Conservation (phyloP, 257 asterid species). For the Solanum commersonii region DNA sequence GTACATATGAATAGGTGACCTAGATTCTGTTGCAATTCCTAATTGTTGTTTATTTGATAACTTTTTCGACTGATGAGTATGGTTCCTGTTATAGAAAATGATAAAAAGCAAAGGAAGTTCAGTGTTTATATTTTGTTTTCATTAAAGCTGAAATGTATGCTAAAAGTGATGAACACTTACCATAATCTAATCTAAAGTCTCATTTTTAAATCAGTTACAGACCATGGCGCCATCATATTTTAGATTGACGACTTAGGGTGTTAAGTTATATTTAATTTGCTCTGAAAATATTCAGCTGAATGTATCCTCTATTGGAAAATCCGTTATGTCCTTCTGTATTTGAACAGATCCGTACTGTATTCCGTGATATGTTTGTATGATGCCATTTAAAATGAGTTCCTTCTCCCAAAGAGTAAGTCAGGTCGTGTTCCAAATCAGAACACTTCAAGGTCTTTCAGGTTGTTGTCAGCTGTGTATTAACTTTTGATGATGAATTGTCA, state of each 20-base stretch:
- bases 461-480: background rate
- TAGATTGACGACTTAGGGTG: background rate
- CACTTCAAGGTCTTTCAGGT: background rate
- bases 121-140: background rate
- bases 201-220: background rate
- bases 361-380: background rate
- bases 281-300: background rate
- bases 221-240: background rate
- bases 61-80: background rate
- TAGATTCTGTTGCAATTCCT: background rate
- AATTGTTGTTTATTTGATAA: background rate
- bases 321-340: background rate
- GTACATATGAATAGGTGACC: background rate
- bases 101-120: background rate
- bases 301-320: background rate
- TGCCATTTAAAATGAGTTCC: background rate
- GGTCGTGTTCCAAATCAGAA: background rate
- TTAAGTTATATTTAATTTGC: background rate
- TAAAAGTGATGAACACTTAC: background rate
- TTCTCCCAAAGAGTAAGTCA: background rate
- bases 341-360: background rate
- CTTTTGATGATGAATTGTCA: background rate
- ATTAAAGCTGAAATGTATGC: background rate
- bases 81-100: background rate
- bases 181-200: background rate